A percentile compares a stretch with the other conserved stretches of the same genome.
Conservation (phyloP, 805 yeast genomes). For the Zygosaccharomyces bisporus region DNA sequence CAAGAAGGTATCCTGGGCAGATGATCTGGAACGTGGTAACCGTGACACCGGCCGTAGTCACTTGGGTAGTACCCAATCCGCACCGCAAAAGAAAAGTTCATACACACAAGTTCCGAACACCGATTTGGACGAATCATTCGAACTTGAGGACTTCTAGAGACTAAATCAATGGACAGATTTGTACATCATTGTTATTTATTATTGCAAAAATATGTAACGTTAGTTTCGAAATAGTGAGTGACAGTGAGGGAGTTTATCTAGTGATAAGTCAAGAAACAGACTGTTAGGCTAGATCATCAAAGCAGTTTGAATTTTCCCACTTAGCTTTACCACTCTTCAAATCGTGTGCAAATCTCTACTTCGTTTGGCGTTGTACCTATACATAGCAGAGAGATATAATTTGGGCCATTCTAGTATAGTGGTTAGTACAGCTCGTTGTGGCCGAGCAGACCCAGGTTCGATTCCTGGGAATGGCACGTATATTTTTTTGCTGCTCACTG, state of each 20-base stretch:
- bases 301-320: no score
- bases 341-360: no score
- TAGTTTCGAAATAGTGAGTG: not conserved
- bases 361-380: no score
- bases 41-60: constrained; percentile 15
- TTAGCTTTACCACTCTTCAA: no score
- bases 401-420: constrained; percentile 42
- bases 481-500: not conserved
- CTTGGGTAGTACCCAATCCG: constrained; percentile 5
- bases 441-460: constrained; percentile 43
- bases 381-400: no score
- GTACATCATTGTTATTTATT: not conserved
- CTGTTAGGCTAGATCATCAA: no score
- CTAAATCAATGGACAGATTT: not conserved
- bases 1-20: constrained; percentile 41
- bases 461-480: constrained; percentile 40
- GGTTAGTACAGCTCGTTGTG: constrained; percentile 43
- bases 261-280: no score
- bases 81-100: constrained; percentile 18
- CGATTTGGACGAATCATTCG: constrained; percentile 27
- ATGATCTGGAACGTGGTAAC: constrained; percentile 28
- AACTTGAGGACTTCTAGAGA: constrained; percentile 21
- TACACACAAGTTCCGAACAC: constrained; percentile 23
- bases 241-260: no score
- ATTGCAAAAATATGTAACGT: no score